phyloP scores from a whole-genome alignment of 106 monocot genomes.

The Chionographis japonica region DNA sequence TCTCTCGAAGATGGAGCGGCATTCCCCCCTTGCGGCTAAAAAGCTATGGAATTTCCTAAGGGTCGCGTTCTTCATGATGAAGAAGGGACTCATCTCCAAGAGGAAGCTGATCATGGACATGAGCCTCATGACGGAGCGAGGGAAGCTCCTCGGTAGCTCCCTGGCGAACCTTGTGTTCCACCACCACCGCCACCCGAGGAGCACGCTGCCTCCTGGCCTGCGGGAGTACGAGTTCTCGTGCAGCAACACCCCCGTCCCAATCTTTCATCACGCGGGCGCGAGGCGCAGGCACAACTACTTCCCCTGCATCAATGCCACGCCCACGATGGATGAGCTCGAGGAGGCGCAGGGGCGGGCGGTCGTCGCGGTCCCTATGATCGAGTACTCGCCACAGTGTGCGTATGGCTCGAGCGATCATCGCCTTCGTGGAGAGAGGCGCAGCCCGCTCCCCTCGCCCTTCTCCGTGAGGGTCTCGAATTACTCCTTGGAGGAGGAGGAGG shows the following conservation, averaged over 20 bases:
- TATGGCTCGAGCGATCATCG: neutral
- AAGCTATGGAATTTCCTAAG: conserved; percentile 36
- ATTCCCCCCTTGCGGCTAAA: conserved; percentile 18
- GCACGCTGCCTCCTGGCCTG: neutral
- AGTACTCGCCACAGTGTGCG: conserved; percentile 9
- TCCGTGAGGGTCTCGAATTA: conserved; percentile 20
- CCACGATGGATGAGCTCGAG: conserved; percentile 1
- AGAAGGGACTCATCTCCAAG: conserved; percentile 44
- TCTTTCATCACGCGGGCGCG: conserved; percentile 9
- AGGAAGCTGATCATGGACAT: conserved; percentile 46
- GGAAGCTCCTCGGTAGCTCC: conserved; percentile 37
- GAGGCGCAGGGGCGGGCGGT: neutral
- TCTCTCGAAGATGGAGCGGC: conserved; percentile 16
- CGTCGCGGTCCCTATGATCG: neutral
- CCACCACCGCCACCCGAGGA: conserved; percentile 13
- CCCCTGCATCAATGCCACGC: conserved; percentile 26
- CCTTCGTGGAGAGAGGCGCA: neutral
- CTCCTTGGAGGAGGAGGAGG: conserved; percentile 19
- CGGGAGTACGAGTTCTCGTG: conserved; percentile 61
- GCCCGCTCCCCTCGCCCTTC: conserved; percentile 7
- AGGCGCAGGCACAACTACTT: conserved; percentile 20
- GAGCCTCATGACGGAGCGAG: conserved; percentile 41
- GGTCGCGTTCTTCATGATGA: conserved; percentile 41
- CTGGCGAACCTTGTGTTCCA: conserved; percentile 15
- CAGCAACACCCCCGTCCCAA: conserved; percentile 39